Conservation (phyloP, 768 basidiomycete species). For the Suillus subalutaceus region DNA sequence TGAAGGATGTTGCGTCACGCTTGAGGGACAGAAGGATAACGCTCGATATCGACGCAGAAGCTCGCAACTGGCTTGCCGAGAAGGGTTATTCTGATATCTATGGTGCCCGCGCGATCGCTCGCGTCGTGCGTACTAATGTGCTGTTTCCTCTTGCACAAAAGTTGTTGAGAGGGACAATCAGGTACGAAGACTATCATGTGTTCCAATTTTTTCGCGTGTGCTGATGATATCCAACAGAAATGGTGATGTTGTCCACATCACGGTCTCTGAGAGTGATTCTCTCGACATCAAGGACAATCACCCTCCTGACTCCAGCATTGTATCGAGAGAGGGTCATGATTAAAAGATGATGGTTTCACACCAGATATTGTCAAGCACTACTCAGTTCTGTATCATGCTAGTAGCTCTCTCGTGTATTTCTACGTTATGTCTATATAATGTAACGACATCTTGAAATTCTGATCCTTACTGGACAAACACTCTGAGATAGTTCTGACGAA, state of each 20-base stretch:
- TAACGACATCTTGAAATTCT: too few species aligned
- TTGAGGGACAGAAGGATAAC: constrained; percentile 67
- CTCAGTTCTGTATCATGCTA: constrained; percentile 5
- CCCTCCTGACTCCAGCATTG: constrained; percentile 41
- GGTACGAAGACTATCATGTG: constrained; percentile 42
- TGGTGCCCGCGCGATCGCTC: constrained; percentile 85
- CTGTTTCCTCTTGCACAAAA: constrained; percentile 83
- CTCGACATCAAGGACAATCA: constrained; percentile 70
- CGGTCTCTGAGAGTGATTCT: constrained; percentile 41
- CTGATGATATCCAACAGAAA: constrained; percentile 37
- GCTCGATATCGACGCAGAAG: constrained; percentile 66
- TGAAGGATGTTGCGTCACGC: constrained; percentile 72
- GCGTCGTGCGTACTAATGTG: constrained; percentile 83
- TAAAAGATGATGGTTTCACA: not conserved
- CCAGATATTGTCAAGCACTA: not conserved
- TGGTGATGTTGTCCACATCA: constrained; percentile 66
- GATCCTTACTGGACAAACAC: too few species aligned
- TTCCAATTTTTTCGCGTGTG: not conserved
- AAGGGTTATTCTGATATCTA: constrained; percentile 85
- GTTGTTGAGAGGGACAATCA: constrained; percentile 75
- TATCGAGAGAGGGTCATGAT: not conserved
- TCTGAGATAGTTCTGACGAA: too few species aligned
- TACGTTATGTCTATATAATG: not conserved
- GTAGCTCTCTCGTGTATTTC: not conserved
- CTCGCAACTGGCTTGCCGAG: constrained; percentile 68